These are phyloP conservation scores for Fusarium praegraminearum DNA, from an alignment of 2,329 filamentous ascomycete genomes.

Conservation along the genomic window DNA sequence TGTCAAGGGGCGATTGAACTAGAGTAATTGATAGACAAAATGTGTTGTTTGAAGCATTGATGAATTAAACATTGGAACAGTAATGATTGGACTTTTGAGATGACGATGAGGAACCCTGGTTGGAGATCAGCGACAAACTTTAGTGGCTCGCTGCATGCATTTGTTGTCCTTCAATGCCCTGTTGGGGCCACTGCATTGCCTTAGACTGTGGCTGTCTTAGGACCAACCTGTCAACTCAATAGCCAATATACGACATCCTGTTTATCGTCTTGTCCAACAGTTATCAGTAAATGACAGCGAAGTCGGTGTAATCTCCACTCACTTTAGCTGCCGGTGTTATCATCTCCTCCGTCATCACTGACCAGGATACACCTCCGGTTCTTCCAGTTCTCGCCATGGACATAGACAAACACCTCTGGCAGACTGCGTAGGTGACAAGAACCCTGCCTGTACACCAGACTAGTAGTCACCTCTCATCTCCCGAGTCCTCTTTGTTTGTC, in stretches of 20 bases:
- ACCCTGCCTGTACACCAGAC: background rate
- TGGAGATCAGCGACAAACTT: background rate
- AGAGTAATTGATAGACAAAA: background rate
- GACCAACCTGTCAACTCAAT: background rate
- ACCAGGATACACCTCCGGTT: background rate
- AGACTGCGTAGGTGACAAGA: background rate
- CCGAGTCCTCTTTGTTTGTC: background rate
- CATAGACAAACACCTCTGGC: background rate
- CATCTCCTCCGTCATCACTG: background rate
- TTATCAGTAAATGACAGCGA: background rate
- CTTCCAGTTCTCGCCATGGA: background rate
- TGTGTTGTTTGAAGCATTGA: background rate
- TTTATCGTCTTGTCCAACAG: background rate
- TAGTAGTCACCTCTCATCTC: background rate
- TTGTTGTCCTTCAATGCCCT: background rate
- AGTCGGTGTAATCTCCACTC: background rate
- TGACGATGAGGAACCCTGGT: background rate
- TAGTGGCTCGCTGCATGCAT: background rate
- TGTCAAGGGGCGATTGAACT: conserved; percentile 32
- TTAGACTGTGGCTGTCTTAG: background rate
- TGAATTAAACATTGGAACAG: background rate
- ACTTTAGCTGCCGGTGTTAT: conserved; percentile 5
- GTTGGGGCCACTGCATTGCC: background rate
- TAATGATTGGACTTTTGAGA: background rate
- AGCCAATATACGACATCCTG: background rate